These are phyloP conservation scores for Colletotrichum aenigma DNA, from an alignment of 2,329 filamentous ascomycete genomes.

Conservation along the genomic window DNA sequence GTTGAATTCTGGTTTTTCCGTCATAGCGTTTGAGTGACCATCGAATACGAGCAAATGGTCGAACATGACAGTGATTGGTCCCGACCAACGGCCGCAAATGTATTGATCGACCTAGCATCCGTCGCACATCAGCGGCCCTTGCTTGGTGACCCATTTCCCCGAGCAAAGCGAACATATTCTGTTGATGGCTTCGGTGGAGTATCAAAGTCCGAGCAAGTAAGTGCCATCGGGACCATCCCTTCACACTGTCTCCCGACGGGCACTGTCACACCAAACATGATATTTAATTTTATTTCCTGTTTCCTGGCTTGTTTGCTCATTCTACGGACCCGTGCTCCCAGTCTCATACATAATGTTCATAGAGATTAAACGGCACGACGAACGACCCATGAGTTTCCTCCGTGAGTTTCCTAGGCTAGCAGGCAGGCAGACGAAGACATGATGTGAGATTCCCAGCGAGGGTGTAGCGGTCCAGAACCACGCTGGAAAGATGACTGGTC, in stretches of 20 bases:
- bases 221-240: not conserved
- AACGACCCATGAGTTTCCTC: not conserved
- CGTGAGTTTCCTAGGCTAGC: not conserved
- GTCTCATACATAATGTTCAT: not conserved
- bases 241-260: not conserved
- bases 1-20: not conserved
- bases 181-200: not conserved
- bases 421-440: not conserved
- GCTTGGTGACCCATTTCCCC: not conserved
- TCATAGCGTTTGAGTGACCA: not conserved
- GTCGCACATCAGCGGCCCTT: not conserved
- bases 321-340: not conserved
- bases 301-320: not conserved
- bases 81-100: not conserved
- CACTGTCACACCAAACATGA: not conserved
- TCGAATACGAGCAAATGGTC: not conserved
- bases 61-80: not conserved
- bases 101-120: not conserved
- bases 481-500: not conserved
- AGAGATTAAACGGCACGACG: not conserved
- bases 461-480: not conserved
- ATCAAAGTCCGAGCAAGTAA: not conserved
- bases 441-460: not conserved
- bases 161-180: accelerated
- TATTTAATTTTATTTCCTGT: not conserved